Evolutionary conservation across 805 yeast genomes (phyloP).

Genomic region (Lachancea meyersii): DNA sequence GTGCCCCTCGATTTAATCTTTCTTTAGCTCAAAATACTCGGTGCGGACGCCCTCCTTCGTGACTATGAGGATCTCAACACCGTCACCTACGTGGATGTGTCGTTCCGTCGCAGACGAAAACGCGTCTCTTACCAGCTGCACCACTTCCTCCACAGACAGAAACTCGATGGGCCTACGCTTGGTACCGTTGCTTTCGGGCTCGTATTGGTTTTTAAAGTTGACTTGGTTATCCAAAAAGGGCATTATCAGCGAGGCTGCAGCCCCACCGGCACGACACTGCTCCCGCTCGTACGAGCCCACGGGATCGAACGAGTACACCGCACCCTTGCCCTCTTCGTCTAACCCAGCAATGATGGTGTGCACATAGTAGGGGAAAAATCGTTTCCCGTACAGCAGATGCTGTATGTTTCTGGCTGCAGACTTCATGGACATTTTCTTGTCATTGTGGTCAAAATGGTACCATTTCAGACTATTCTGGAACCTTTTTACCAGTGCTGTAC

Average conservation of each 20-base stretch:
- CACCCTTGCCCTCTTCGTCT: slow-evolving; percentile 81
- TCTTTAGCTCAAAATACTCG: slow-evolving; percentile 79
- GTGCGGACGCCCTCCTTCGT: slow-evolving; percentile 88
- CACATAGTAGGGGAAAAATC: slow-evolving; percentile 95
- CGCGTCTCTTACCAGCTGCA: slow-evolving; percentile 85
- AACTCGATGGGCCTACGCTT: slow-evolving; percentile 55
- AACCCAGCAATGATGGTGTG: slow-evolving; percentile 92
- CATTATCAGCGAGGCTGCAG: slow-evolving; percentile 93
- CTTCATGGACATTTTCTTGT: slow-evolving; percentile 54
- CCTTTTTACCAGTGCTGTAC: slow-evolving; percentile 71
- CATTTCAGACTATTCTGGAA: slow-evolving; percentile 65
- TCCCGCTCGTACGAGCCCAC: slow-evolving; percentile 97
- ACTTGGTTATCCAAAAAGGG: slow-evolving; percentile 98
- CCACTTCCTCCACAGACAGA: slow-evolving; percentile 75
- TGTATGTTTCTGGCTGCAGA: slow-evolving; percentile 89
- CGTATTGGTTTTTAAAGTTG: slow-evolving; percentile 86
- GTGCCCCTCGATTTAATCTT: slow-evolving; percentile 58
- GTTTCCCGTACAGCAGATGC: slow-evolving; percentile 82
- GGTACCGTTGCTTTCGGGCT: slow-evolving; percentile 67
- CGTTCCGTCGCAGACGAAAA: slow-evolving; percentile 96
- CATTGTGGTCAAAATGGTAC: slow-evolving; percentile 86
- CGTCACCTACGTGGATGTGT: slow-evolving; percentile 98
- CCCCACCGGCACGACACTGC: slow-evolving; percentile 97
- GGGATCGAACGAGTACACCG: slow-evolving; percentile 94
- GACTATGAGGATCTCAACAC: slow-evolving; percentile 81